Evolutionary conservation across 169 alveolate genomes (phyloP).

Genomic region (Perkinsus chesapeaki): DNA sequence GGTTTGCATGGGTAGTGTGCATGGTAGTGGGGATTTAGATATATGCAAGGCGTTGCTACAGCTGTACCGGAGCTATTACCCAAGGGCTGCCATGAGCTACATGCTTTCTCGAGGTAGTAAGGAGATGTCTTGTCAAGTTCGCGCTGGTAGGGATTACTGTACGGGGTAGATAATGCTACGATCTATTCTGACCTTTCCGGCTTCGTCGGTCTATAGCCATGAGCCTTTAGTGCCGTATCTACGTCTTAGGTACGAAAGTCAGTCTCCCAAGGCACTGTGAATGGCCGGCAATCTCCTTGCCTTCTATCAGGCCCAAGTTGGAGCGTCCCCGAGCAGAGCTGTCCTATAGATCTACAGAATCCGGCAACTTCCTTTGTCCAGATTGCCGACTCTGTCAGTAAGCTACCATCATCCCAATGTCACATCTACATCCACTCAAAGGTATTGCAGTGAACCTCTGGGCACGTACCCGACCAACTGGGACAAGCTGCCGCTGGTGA

Average conservation of each 20-base stretch:
- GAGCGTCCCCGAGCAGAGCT: neutral
- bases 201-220: no score
- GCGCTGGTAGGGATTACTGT: no score
- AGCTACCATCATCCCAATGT: neutral
- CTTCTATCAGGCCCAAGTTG: neutral
- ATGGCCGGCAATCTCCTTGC: no score
- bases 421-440: neutral
- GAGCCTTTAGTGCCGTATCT: no score
- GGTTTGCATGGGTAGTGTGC: neutral
- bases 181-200: no score
- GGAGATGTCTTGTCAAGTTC: neutral
- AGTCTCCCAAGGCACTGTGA: no score
- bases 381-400: neutral
- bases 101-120: neutral
- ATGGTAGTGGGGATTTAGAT: neutral
- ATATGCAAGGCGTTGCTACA: neutral
- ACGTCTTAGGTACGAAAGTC: no score
- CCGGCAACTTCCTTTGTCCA: neutral
- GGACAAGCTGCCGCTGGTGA: neutral
- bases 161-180: no score
- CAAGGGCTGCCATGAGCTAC: neutral
- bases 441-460: neutral
- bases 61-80: neutral
- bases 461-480: neutral
- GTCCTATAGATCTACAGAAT: neutral